Evolutionary conservation across 768 basidiomycete genomes (phyloP).

Genomic region (Suillus occidentalis): DNA sequence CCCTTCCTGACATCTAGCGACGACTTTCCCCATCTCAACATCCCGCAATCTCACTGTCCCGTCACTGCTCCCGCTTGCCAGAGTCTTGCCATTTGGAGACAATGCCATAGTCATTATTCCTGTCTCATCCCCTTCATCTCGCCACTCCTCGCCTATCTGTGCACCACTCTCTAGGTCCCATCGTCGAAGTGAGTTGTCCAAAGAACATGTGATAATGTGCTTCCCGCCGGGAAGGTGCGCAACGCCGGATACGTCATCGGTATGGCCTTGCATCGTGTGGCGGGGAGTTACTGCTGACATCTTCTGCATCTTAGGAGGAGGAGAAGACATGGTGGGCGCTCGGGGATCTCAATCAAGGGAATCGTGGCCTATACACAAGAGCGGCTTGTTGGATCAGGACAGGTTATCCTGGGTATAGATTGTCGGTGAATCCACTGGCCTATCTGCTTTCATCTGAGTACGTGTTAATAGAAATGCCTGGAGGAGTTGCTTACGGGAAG

Average conservation of each 20-base stretch:
- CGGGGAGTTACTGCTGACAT: background rate
- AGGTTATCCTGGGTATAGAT: background rate
- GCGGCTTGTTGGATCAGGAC: background rate
- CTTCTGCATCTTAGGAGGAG: background rate
- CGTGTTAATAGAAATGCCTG: background rate
- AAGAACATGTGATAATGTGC: constrained; percentile 9
- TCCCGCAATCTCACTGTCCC: background rate
- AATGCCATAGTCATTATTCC: background rate
- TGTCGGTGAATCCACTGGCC: background rate
- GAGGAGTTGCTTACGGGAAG: too few relatives aligned
- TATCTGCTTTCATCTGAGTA: background rate
- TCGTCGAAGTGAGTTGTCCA: constrained; percentile 10
- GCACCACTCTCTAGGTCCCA: constrained; percentile 28
- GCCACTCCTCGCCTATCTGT: constrained; percentile 1
- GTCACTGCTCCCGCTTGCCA: background rate
- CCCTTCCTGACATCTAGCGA: background rate
- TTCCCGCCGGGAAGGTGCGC: background rate
- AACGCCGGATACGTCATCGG: rapidly evolving
- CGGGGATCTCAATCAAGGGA: background rate
- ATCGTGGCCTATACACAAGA: background rate
- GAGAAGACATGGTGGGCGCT: background rate
- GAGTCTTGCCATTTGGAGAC: background rate
- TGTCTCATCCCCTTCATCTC: constrained; percentile 10
- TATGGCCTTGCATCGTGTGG: background rate
- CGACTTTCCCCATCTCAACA: background rate